Percentiles rank a stretch among this genome's conserved stretches.
phyloP scores from a whole-genome alignment of 2,329 filamentous ascomycete species.

The Exophiala phaeomuriformis region DNA sequence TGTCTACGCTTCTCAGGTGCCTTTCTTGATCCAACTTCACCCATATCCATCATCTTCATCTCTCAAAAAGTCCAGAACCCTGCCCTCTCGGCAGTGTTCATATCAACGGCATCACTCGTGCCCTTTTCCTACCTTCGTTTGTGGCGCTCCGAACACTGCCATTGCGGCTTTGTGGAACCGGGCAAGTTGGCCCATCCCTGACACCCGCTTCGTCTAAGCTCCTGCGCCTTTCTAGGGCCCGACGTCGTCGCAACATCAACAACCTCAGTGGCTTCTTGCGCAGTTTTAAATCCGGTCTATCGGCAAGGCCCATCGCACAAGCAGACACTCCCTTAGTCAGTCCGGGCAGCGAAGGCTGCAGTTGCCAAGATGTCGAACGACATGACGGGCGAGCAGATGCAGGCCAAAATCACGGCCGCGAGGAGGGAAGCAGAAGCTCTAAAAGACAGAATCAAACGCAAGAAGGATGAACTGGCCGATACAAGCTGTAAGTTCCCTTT shows the following conservation, averaged over 20 bases:
- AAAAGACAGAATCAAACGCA: slow-evolving; percentile 98
- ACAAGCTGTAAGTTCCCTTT: slow-evolving; percentile 69
- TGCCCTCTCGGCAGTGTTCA: neutral
- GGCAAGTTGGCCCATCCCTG: slow-evolving; percentile 17
- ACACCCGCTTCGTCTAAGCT: slow-evolving; percentile 19
- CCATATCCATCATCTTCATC: slow-evolving; percentile 5
- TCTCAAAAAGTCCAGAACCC: neutral
- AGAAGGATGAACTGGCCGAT: slow-evolving; percentile 99
- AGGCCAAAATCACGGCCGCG: slow-evolving; percentile 85
- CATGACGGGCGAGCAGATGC: slow-evolving; percentile 58
- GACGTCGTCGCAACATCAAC: slow-evolving; percentile 17
- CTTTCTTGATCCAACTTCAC: slow-evolving; percentile 16
- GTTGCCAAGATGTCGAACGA: slow-evolving; percentile 40
- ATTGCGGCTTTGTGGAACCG: slow-evolving; percentile 6
- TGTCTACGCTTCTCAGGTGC: slow-evolving; percentile 4
- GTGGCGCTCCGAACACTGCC: neutral
- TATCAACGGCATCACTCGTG: neutral
- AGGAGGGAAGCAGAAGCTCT: slow-evolving; percentile 95
- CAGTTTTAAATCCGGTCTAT: slow-evolving; percentile 10
- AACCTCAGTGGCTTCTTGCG: slow-evolving; percentile 34
- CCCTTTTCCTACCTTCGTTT: neutral
- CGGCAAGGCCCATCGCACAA: slow-evolving; percentile 23
- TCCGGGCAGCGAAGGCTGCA: slow-evolving; percentile 26
- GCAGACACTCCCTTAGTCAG: slow-evolving; percentile 17
- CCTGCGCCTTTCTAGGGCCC: slow-evolving; percentile 15